Evolutionary conservation across 306 rosid species (phyloP).

Genomic region (Rubus idaeus): DNA sequence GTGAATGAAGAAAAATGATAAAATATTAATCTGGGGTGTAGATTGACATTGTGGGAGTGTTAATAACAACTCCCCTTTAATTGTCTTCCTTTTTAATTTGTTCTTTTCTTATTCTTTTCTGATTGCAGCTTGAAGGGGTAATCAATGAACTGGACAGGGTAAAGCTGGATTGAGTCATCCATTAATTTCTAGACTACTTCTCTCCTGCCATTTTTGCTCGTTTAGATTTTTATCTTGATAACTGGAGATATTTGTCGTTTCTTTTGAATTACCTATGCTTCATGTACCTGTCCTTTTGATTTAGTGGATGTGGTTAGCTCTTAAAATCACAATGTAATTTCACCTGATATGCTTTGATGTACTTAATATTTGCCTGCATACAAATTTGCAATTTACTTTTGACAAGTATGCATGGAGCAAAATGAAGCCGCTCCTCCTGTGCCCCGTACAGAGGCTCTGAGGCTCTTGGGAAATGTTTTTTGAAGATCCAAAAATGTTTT

Average conservation of each 20-base stretch:
- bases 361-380: not conserved
- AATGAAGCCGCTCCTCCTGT: too few species aligned
- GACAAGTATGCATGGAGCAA: too few species aligned
- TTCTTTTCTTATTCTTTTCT: not conserved
- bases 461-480: too few species aligned
- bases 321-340: constrained; percentile 28
- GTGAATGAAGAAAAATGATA: not conserved
- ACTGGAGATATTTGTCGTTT: constrained; percentile 17
- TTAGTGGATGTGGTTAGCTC: constrained; percentile 45
- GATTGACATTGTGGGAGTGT: not conserved
- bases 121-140: constrained; percentile 75
- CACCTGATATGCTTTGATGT: constrained; percentile 26
- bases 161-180: constrained; percentile 64
- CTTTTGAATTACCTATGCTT: constrained; percentile 3
- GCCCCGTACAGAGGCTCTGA: too few species aligned
- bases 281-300: constrained; percentile 11
- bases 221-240: constrained; percentile 14
- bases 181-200: not conserved
- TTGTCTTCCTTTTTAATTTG: not conserved
- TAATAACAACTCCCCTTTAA: not conserved
- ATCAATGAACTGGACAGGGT: constrained; percentile 75
- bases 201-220: constrained; percentile 6
- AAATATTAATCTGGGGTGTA: not conserved
- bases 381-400: not conserved
- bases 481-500: too few species aligned